These are phyloP conservation scores for Iberis pinnata DNA, from an alignment of 345 rosid genomes.

Conservation along the genomic window DNA sequence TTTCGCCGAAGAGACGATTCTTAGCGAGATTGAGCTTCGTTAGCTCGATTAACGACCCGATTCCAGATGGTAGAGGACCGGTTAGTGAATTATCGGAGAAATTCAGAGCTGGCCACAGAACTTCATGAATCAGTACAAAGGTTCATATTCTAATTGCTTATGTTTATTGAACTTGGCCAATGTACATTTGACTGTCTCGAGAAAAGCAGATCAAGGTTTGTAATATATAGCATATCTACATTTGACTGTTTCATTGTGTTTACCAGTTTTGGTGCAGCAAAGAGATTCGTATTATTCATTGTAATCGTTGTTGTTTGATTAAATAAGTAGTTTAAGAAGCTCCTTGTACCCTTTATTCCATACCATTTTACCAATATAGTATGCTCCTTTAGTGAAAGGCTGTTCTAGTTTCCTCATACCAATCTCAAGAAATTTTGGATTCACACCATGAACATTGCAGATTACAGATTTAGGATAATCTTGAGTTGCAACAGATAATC, in stretches of 20 bases:
- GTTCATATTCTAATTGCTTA: too few relatives aligned
- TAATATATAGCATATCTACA: too few relatives aligned
- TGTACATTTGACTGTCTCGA: too few relatives aligned
- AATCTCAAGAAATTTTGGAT: constrained; percentile 82
- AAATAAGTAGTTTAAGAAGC: constrained; percentile 73
- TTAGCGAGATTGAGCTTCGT: constrained; percentile 68
- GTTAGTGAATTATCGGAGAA: constrained; percentile 65
- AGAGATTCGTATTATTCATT: constrained; percentile 95
- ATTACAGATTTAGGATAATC: constrained; percentile 68
- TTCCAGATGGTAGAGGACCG: constrained; percentile 49
- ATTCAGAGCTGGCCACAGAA: constrained; percentile 59
- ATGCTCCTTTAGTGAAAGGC: constrained; percentile 68
- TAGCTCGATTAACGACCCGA: constrained; percentile 58
- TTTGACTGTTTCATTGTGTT: too few relatives aligned
- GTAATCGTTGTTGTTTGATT: too few relatives aligned
- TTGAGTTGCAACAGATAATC: constrained; percentile 93
- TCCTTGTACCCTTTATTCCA: constrained; percentile 98
- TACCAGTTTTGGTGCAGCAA: constrained; percentile 85
- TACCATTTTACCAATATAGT: constrained; percentile 93
- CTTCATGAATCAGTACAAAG: too few relatives aligned
- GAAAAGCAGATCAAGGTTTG: too few relatives aligned
- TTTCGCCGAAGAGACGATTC: constrained; percentile 57
- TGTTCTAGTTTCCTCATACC: constrained; percentile 58
- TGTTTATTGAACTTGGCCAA: too few relatives aligned
- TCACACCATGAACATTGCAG: constrained; percentile 96